Conservation (phyloP, 2,329 filamentous ascomycete species). For the Colletotrichum chlorophyti region DNA sequence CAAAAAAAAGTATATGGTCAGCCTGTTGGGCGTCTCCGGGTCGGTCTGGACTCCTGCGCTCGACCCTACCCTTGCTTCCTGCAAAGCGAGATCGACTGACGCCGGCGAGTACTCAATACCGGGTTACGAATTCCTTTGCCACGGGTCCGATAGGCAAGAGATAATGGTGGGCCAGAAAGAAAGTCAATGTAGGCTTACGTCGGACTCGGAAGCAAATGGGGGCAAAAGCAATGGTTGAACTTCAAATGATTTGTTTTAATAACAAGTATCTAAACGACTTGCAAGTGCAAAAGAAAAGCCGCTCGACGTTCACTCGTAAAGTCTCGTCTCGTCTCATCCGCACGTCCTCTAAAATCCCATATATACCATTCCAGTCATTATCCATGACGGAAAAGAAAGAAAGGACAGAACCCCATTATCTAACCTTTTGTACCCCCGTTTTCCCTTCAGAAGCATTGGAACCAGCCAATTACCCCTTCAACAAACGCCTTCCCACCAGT, state of each 20-base stretch:
- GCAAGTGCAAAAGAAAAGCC: background rate
- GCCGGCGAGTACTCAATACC: too few species aligned
- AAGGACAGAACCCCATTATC: background rate
- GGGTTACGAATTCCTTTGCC: too few species aligned
- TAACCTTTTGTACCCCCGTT: background rate
- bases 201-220: background rate
- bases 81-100: too few species aligned
- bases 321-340: background rate
- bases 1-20: too few species aligned
- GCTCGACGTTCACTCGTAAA: conserved; percentile 16
- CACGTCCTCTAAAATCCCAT: background rate
- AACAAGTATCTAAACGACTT: conserved; percentile 20
- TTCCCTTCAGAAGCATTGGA: background rate
- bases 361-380: background rate
- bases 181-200: too few species aligned
- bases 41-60: too few species aligned
- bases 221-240: background rate
- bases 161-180: too few species aligned
- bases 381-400: background rate
- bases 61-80: too few species aligned
- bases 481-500: background rate
- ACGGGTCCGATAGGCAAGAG: too few species aligned
- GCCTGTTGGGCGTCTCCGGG: too few species aligned
- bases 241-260: conserved; percentile 6
- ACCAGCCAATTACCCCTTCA: conserved; percentile 3